Evolutionary conservation across 768 basidiomycete genomes (phyloP).

Genomic region (Suillus sp.): DNA sequence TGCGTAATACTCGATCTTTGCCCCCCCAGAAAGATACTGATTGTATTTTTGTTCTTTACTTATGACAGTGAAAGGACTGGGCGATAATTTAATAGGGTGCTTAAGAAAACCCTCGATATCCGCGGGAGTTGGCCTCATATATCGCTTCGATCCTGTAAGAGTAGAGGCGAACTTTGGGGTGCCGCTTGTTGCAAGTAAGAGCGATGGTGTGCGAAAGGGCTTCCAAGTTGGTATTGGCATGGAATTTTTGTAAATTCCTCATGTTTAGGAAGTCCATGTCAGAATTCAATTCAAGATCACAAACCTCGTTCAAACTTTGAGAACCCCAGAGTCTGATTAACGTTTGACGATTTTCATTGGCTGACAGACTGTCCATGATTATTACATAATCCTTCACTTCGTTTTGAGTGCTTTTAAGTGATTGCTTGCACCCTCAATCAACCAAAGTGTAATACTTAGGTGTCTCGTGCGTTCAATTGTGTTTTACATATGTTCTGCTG

Average conservation of each 20-base stretch:
- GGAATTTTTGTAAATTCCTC: constrained; percentile 59
- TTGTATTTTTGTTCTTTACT: not conserved
- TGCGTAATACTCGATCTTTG: constrained; percentile 34
- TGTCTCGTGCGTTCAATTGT: constrained; percentile 4
- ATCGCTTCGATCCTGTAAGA: constrained; percentile 80
- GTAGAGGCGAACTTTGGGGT: constrained; percentile 88
- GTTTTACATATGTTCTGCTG: not conserved
- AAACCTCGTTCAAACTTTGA: no score
- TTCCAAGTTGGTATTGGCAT: constrained; percentile 82
- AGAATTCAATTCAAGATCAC: not conserved
- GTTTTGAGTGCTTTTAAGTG: no score
- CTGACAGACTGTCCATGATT: not conserved
- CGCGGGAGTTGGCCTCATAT: constrained; percentile 81
- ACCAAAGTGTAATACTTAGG: not conserved
- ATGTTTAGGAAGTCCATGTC: not conserved
- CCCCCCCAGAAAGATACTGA: constrained; percentile 20
- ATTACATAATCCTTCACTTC: not conserved
- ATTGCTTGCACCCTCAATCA: not conserved
- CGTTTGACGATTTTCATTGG: no score
- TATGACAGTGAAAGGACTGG: constrained; percentile 38
- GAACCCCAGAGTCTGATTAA: no score
- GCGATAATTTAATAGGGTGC: constrained; percentile 41
- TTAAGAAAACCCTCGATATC: constrained; percentile 68
- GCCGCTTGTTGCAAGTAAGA: constrained; percentile 68
- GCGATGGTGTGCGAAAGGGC: constrained; percentile 69